These are phyloP conservation scores for Solanum gandarillasii DNA, from an alignment of 257 asterid genomes.

Conservation along the genomic window DNA sequence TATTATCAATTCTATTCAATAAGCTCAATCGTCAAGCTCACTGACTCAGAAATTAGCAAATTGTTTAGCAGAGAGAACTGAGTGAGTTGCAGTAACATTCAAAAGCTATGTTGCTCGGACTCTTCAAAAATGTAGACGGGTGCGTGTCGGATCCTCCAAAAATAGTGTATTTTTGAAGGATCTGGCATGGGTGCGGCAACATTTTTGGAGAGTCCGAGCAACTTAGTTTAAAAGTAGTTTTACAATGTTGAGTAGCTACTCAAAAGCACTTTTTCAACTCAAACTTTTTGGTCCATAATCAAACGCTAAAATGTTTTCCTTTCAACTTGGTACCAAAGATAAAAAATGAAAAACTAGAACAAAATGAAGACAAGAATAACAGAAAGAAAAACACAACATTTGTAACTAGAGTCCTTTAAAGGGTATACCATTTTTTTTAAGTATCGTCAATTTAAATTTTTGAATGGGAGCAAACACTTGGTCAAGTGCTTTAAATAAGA, in stretches of 20 bases:
- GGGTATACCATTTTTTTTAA: not conserved
- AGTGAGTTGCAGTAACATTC: not conserved
- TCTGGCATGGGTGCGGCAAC: too few species aligned
- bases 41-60: not conserved
- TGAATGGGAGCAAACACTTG: not conserved
- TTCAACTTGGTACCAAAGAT: not conserved
- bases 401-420: not conserved
- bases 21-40: not conserved
- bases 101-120: too few species aligned
- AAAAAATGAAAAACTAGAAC: not conserved
- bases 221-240: not conserved
- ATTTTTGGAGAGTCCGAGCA: too few species aligned
- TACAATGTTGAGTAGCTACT: not conserved
- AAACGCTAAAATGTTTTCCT: not conserved
- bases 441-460: not conserved
- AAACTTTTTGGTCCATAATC: not conserved
- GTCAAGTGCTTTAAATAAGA: not conserved
- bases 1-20: not conserved
- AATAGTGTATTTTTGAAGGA: too few species aligned
- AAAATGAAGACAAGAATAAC: not conserved
- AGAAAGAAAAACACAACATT: not conserved
- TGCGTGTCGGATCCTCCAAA: too few species aligned
- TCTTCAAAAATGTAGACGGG: too few species aligned
- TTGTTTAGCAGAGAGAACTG: not conserved
- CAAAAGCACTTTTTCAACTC: not conserved